A percentile compares a stretch with the other conserved stretches of the same genome.
Evolutionary conservation across 306 rosid species (phyloP).

Genomic region (Pyrus betulifolia): DNA sequence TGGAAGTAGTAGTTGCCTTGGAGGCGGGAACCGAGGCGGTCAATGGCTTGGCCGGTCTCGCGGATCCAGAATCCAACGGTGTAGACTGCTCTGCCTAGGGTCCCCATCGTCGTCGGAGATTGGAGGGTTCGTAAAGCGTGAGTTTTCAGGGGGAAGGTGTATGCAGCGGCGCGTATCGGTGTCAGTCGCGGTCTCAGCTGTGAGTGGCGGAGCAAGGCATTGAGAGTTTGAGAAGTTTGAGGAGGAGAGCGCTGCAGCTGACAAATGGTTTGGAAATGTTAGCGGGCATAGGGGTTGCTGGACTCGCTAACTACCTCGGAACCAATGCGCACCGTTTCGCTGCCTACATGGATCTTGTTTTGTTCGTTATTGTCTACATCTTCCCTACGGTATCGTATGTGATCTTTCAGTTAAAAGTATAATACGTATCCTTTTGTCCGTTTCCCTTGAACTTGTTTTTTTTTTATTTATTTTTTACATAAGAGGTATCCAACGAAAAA

Average conservation of each 20-base stretch:
- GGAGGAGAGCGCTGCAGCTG: background rate
- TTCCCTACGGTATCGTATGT: background rate
- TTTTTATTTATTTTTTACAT: too few species aligned
- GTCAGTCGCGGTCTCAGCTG: background rate
- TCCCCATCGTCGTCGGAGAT: conserved; percentile 52
- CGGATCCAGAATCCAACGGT: conserved; percentile 96
- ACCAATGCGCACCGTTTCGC: background rate
- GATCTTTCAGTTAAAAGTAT: background rate
- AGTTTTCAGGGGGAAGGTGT: background rate
- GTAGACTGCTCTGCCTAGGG: conserved; percentile 77
- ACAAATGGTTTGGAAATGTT: background rate
- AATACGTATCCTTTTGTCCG: too few species aligned
- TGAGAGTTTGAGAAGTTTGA: background rate
- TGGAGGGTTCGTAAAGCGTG: background rate
- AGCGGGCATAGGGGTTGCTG: background rate
- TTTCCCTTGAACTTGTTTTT: background rate
- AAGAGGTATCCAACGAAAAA: too few species aligned
- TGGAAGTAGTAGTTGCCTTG: conserved; percentile 83
- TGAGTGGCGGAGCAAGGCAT: background rate
- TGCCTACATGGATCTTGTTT: background rate
- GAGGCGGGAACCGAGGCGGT: conserved; percentile 87
- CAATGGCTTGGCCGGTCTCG: conserved; percentile 91
- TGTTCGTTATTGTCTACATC: background rate
- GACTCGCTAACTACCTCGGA: background rate
- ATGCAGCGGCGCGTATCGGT: background rate